Evolutionary conservation across 1,284 basidiomycete genomes (phyloP), one percentile per base, ranked within the genome.

Genomic region (Gymnopus androsaceus): DNA sequence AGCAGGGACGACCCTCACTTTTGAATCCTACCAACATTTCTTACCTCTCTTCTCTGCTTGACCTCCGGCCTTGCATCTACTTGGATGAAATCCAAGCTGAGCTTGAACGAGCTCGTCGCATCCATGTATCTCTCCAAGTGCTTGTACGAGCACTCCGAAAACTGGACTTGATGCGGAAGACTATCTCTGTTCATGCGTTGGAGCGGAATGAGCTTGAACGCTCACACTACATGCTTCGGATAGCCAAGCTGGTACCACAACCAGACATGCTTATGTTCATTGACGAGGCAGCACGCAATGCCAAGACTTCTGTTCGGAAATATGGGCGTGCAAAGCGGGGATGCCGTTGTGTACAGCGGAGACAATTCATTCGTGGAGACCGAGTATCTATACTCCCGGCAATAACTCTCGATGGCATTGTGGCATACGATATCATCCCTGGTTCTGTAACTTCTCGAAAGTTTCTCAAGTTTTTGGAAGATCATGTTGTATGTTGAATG

Each of bases 401-500:
- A 4, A 23, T 52, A 3, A 64, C 64, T 0, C 37, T 69, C 8
- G 65, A 69, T 57, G 66, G 66, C 0, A 64, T 69, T n/a, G 49
- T 68, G 12, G 51, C 64, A 1, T 63, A 67, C n/a, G 50, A 66
- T 8, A 61, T 70, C n/a, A 50, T 68, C 5, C 61, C 66, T n/a
- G 64, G 66, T 0, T 67, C 65, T 0, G 61, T 68, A 3, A 66
- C 61, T 12, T 55, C 53, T 7, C 51, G 56, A 11, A 15, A 36
- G 7, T 68, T 67, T 54, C 33, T 66, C 3, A 17, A 61, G 6
- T 68, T 68, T 47, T 53, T 67, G 25, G 19, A 41, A 2, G 57
- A 63, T 21, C 54, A 62, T 49, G 51, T 68, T 6, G 61, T 68
- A 54, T 27, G 53, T 62, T 36, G 21, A 17, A 17, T 30, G n/a